Evolutionary conservation across 2,329 filamentous ascomycete genomes (phyloP), one percentile per base, ranked within the genome.

Genomic region (Cercospora beticola): DNA sequence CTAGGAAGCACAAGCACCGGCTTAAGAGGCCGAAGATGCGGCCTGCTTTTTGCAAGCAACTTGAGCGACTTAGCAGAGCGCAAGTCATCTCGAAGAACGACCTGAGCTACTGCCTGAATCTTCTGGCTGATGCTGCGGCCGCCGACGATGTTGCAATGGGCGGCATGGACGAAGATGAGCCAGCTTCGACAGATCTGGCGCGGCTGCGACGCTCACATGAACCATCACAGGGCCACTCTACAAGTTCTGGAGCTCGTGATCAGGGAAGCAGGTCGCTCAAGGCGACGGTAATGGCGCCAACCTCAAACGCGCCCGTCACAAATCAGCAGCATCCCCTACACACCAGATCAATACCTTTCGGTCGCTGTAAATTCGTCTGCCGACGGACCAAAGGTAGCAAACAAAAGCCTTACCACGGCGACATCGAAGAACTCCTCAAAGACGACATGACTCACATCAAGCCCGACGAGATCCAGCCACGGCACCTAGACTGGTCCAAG

Each of bases 21-120:
- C 66, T 81, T 18, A 66, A 66, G 43, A 57, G 75, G 23, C 70
- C 74, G 4, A 62, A 68, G 0, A 72, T 79, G 52, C 67, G 67
- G 12, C 33, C 67, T 2, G 75, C 77, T 23, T 80, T 80, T 49
- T 62, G 71, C 4, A 68, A 68, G 18, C 82, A 82, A 66, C 59
- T 79, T 10, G 67, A 73, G 9, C 76, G 80, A 43, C 70, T 82
- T 3, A 57, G 66, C 21, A 65, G 36, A 30, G 46, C 36, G 21
- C 26, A 49, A n/a, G 62, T 72, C 40, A 65, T 74, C 16, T 57
- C 60, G 14, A 18, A 61, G 5, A 58, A 57, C 12, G 67, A 70
- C 21, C 60, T 70, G 1, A 52, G 59, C n/a, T 74, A 72, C 43
- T 74, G 72, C 40, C 52, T 68, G 52, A 28, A 36, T 8, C 28